A percentile compares a stretch with the other conserved stretches of the same genome.
Conservation (phyloP, 1,284 basidiomycete genomes). For the Rhodotorula sp. region DNA sequence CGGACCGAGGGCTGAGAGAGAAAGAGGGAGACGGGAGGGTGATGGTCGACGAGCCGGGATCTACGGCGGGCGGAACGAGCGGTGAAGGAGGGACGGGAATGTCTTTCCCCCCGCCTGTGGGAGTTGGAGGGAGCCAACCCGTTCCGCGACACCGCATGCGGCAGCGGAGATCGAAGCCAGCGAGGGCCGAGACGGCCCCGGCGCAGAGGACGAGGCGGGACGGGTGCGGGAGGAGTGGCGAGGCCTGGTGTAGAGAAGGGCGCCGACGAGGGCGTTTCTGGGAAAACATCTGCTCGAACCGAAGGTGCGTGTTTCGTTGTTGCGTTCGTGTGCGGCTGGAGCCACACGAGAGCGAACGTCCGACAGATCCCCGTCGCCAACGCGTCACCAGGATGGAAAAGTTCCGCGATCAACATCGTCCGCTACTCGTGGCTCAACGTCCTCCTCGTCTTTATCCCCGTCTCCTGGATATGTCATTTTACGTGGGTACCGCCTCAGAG, state of each 20-base stretch:
- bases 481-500: slow-evolving; percentile 26
- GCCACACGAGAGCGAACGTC: too few relatives aligned
- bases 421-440: slow-evolving; percentile 56
- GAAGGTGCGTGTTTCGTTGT: not conserved
- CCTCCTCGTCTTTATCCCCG: slow-evolving; percentile 57
- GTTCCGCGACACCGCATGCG: not conserved
- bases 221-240: not conserved
- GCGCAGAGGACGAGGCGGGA: not conserved
- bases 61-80: not conserved
- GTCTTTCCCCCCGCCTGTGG: not conserved
- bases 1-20: too few relatives aligned
- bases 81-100: not conserved
- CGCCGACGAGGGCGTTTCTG: not conserved
- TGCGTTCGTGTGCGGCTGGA: too few relatives aligned
- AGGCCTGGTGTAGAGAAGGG: not conserved
- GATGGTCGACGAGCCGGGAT: not conserved
- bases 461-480: slow-evolving; percentile 5
- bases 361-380: slow-evolving; percentile 14
- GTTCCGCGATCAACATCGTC: slow-evolving; percentile 50
- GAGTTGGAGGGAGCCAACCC: not conserved
- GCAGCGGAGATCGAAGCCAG: not conserved
- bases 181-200: not conserved
- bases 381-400: slow-evolving; percentile 20
- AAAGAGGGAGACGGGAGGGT: not conserved
- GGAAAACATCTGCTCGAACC: slow-evolving; percentile 22